phyloP scores from a whole-genome alignment of 2,329 filamentous ascomycete species.

The Didymella lethalis region DNA sequence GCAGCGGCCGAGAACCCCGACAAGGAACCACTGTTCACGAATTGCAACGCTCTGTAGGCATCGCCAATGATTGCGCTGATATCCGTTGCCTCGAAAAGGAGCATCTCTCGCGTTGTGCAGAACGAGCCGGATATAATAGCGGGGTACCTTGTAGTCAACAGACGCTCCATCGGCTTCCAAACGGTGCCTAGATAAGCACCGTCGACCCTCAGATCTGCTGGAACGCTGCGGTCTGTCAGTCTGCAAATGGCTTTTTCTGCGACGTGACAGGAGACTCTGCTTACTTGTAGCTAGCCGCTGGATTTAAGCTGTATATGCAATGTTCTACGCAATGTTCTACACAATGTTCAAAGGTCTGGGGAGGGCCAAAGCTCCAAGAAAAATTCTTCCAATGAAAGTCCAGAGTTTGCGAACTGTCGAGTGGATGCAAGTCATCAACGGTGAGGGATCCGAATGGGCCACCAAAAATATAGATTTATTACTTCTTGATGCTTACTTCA shows the following conservation, averaged over 20 bases:
- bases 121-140: no score
- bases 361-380: background rate
- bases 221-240: no score
- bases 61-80: slow-evolving; percentile 12
- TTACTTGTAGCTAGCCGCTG: slow-evolving; percentile 2
- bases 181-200: no score
- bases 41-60: background rate
- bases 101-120: no score
- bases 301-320: no score
- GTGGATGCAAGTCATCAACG: background rate
- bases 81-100: slow-evolving; percentile 3
- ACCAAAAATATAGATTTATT: background rate
- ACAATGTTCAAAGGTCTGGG: background rate
- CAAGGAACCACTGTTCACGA: slow-evolving; percentile 41
- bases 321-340: no score
- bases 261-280: no score
- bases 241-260: no score
- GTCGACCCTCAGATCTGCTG: no score
- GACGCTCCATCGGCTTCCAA: no score
- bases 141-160: no score
- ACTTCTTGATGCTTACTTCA: background rate
- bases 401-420: background rate
- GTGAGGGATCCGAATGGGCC: background rate
- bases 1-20: slow-evolving; percentile 27
- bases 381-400: background rate